Evolutionary conservation across 345 rosid genomes (phyloP).

Genomic region (Eucalyptus globulus): DNA sequence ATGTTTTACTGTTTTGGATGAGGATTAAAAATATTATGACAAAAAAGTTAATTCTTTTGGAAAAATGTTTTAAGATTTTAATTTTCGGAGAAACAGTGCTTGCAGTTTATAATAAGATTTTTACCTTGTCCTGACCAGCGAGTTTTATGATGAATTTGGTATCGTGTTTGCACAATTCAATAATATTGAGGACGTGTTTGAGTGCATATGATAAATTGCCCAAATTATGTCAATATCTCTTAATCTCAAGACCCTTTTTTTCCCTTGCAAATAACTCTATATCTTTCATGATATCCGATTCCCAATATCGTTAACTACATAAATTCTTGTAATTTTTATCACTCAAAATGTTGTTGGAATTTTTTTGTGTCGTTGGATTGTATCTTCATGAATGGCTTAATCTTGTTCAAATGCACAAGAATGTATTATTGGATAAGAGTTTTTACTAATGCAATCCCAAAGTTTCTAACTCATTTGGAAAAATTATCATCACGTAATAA

Average conservation of each 20-base stretch:
- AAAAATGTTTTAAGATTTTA: background rate
- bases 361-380: background rate
- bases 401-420: background rate
- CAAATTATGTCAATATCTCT: background rate
- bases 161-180: background rate
- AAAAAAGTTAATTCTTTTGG: background rate
- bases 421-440: background rate
- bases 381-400: background rate
- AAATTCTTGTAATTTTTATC: background rate
- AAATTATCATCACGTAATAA: background rate
- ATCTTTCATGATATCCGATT: background rate
- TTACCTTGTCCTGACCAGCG: background rate
- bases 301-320: background rate
- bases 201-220: background rate
- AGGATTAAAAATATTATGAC: background rate
- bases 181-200: background rate
- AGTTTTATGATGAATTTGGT: background rate
- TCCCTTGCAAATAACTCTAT: background rate
- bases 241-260: background rate
- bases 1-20: background rate
- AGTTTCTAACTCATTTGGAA: background rate
- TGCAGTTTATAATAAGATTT: background rate
- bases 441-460: background rate
- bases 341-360: background rate
- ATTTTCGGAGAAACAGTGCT: background rate